Percentiles rank a stretch among this genome's conserved stretches.
Evolutionary conservation across 1,284 basidiomycete genomes (phyloP).

Genomic region (Ganoderma resinaceum): DNA sequence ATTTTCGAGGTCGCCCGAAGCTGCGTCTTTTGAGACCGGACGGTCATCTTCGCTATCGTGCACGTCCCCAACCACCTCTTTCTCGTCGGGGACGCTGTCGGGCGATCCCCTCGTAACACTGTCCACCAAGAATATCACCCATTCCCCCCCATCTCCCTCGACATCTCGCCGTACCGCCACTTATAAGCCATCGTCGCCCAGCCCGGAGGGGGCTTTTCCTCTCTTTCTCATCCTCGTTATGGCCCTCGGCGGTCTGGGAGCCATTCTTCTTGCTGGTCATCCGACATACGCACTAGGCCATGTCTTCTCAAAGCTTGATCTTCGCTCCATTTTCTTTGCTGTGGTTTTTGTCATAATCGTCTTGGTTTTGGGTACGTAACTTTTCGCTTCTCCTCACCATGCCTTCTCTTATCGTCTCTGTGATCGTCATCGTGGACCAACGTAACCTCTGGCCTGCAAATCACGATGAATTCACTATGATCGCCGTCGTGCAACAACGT

Average conservation of each 20-base stretch:
- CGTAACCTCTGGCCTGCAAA: conserved; percentile 8
- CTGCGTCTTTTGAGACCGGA: conserved; percentile 11
- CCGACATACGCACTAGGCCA: conserved; percentile 53
- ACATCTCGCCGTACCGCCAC: conserved; percentile 49
- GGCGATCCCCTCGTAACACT: conserved; percentile 51
- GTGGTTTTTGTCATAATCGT: conserved; percentile 71
- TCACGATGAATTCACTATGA: too few species aligned
- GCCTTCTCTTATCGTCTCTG: conserved; percentile 9
- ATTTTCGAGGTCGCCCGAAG: conserved; percentile 36
- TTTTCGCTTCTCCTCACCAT: conserved; percentile 10
- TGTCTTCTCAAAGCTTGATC: conserved; percentile 63
- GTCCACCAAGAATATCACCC: conserved; percentile 42
- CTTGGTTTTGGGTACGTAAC: conserved; percentile 72
- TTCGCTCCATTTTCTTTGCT: conserved; percentile 71
- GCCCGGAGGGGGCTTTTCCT: conserved; percentile 41
- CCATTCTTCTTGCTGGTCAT: conserved; percentile 65
- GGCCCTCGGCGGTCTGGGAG: conserved; percentile 63
- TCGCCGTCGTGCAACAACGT: not conserved
- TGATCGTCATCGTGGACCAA: not conserved
- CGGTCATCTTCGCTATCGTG: conserved; percentile 27
- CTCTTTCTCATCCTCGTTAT: conserved; percentile 64
- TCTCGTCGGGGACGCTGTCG: conserved; percentile 42
- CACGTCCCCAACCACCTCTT: conserved; percentile 18
- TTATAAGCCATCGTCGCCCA: conserved; percentile 30
- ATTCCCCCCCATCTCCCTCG: conserved; percentile 38